phyloP scores from a whole-genome alignment of 176 grass and related monocot species.

The Saccharum spontaneum region DNA sequence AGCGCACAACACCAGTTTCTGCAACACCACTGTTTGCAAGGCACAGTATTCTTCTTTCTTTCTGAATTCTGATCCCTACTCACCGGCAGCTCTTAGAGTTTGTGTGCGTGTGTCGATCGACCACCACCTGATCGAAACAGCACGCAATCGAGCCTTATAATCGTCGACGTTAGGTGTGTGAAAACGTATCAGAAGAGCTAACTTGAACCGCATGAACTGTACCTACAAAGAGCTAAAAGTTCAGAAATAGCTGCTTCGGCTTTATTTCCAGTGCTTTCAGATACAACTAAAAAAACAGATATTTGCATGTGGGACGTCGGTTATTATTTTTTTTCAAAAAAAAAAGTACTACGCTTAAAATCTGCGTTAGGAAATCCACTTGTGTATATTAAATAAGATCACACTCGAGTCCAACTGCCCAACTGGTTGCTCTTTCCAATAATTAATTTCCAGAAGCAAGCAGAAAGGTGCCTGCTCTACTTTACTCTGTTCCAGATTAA shows the following conservation, averaged over 20 bases:
- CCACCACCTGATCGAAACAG: not conserved
- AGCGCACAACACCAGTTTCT: constrained; percentile 1
- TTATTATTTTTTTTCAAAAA: not conserved
- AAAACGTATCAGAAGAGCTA: not conserved
- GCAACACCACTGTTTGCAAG: not conserved
- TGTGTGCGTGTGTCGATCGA: not conserved
- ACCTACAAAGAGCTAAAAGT: not conserved
- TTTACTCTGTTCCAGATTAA: not conserved
- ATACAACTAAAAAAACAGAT: not conserved
- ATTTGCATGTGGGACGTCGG: not conserved
- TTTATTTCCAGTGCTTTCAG: constrained; percentile 4
- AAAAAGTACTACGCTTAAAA: not conserved
- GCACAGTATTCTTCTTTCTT: not conserved
- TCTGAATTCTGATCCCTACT: not conserved
- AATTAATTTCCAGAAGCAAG: constrained; percentile 22
- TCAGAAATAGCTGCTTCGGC: not conserved
- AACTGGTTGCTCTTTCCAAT: not conserved
- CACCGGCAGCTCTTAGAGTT: not conserved
- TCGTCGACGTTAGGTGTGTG: not conserved
- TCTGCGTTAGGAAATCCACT: constrained; percentile 8
- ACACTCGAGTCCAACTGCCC: not conserved
- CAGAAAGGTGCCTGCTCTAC: constrained; percentile 19
- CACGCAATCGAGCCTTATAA: not conserved
- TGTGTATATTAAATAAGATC: not conserved
- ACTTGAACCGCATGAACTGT: not conserved